phyloP scores from a whole-genome alignment of 1,139 yeast species.

The Diutina siamensis region DNA sequence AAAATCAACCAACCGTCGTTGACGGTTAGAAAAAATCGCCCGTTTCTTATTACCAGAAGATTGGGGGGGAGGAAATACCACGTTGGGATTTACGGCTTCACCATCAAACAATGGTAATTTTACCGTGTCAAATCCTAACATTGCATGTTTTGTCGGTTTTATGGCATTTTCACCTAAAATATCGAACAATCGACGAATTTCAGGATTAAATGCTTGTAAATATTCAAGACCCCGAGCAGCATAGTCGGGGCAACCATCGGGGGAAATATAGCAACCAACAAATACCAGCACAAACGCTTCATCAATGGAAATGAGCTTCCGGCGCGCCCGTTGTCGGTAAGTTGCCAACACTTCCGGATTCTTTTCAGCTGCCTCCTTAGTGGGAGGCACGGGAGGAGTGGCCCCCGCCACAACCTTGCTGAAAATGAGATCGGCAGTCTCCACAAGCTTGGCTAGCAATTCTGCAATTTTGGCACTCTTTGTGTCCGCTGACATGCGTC shows the following conservation, averaged over 20 bases:
- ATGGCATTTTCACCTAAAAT: slow-evolving; percentile 7
- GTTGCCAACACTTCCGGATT: slow-evolving; percentile 14
- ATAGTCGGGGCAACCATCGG: slow-evolving; percentile 19
- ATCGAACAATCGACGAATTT: slow-evolving; percentile 16
- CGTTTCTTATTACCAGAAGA: slow-evolving; percentile 16
- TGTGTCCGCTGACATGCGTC: slow-evolving; percentile 12
- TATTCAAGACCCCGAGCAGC: slow-evolving; percentile 16
- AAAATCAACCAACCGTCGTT: slow-evolving; percentile 23
- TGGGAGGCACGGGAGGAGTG: slow-evolving; percentile 25
- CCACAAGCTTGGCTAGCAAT: slow-evolving; percentile 19
- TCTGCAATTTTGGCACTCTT: slow-evolving; percentile 18
- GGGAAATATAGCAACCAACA: slow-evolving; percentile 20
- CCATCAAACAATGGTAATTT: slow-evolving; percentile 6
- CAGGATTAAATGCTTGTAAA: slow-evolving; percentile 24
- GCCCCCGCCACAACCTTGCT: slow-evolving; percentile 19
- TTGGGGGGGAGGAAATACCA: slow-evolving; percentile 22
- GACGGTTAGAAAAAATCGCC: slow-evolving; percentile 16
- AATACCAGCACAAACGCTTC: slow-evolving; percentile 21
- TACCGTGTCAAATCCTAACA: slow-evolving; percentile 6
- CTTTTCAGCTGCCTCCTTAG: slow-evolving; percentile 15
- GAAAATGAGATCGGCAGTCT: slow-evolving; percentile 19
- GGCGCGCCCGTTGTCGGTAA: slow-evolving; percentile 14
- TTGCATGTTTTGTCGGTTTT: slow-evolving; percentile 4
- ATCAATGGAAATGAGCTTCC: slow-evolving; percentile 20
- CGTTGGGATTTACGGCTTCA: slow-evolving; percentile 19